Conservation (phyloP, 2,329 filamentous ascomycete species). For the Epicoccum sorghinum region DNA sequence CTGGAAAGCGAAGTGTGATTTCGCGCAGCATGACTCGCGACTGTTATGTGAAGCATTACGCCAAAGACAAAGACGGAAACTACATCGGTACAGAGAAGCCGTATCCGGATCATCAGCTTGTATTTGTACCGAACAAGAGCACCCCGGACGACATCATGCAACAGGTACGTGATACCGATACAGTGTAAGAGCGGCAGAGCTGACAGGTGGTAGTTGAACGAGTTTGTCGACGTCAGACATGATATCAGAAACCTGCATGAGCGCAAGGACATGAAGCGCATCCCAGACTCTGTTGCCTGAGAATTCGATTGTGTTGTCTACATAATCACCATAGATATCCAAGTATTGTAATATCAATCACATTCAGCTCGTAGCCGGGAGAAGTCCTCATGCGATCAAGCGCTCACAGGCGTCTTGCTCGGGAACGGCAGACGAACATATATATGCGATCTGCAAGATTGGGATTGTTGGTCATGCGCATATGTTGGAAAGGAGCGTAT, state of each 20-base stretch:
- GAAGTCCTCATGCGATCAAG: neutral
- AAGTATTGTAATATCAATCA: neutral
- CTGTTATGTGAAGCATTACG: slow-evolving; percentile 15
- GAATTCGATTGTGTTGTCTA: no score
- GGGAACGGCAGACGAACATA: no score
- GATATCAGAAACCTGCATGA: slow-evolving; percentile 7
- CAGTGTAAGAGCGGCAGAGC: neutral
- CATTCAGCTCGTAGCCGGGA: neutral
- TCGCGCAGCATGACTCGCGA: slow-evolving; percentile 16
- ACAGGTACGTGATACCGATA: neutral
- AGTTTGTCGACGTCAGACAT: slow-evolving; percentile 14
- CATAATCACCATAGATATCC: neutral
- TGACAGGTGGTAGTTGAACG: slow-evolving; percentile 2
- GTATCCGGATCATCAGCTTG: slow-evolving; percentile 9
- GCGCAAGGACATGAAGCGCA: slow-evolving; percentile 8
- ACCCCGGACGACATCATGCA: slow-evolving; percentile 10
- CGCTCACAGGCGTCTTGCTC: no score
- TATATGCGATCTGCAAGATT: no score
- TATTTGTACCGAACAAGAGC: slow-evolving; percentile 13
- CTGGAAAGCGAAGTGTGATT: slow-evolving; percentile 8
- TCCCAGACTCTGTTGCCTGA: neutral
- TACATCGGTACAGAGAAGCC: slow-evolving; percentile 15
- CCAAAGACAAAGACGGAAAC: slow-evolving; percentile 13
- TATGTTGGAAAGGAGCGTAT: no score
- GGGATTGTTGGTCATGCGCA: no score